A percentile compares a stretch with the other conserved stretches of the same genome.
These are phyloP conservation scores for Paramecium octaurelia DNA, from an alignment of 73 alveolate species.

Conservation along the genomic window DNA sequence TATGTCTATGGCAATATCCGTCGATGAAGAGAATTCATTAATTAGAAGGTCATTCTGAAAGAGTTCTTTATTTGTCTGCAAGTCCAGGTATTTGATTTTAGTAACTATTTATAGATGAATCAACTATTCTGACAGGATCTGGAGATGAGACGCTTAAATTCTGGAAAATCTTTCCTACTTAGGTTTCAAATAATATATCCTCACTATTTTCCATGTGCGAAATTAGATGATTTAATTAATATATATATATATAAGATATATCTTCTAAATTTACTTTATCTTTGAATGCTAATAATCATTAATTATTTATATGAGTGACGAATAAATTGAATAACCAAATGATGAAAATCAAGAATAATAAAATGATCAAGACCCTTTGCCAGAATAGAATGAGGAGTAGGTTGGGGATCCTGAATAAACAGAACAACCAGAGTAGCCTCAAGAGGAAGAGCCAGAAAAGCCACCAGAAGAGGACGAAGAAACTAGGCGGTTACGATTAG, in stretches of 20 bases:
- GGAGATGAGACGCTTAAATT: conserved; percentile 99
- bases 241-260: neutral
- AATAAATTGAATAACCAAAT: neutral
- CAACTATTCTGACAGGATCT: conserved; percentile 93
- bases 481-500: conserved; percentile 24
- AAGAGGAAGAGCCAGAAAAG: neutral
- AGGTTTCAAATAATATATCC: neutral
- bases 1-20: conserved; percentile 78
- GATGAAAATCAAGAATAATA: neutral
- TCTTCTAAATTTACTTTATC: neutral
- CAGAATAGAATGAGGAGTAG: neutral
- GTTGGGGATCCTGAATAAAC: neutral
- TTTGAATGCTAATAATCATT: neutral
- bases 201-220: conserved; percentile 17
- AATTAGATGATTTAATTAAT: conserved; percentile 28
- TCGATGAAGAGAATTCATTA: conserved; percentile 75
- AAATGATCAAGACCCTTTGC: neutral
- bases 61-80: conserved; percentile 96
- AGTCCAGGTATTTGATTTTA: conserved; percentile 90
- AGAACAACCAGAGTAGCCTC: neutral
- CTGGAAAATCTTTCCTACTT: conserved; percentile 93
- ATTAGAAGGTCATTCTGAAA: conserved; percentile 96
- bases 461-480: conserved; percentile 54
- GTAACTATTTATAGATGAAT: neutral
- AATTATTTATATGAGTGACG: neutral